Conservation (phyloP, 2,329 filamentous ascomycete species). For the Alternaria metachromatica region DNA sequence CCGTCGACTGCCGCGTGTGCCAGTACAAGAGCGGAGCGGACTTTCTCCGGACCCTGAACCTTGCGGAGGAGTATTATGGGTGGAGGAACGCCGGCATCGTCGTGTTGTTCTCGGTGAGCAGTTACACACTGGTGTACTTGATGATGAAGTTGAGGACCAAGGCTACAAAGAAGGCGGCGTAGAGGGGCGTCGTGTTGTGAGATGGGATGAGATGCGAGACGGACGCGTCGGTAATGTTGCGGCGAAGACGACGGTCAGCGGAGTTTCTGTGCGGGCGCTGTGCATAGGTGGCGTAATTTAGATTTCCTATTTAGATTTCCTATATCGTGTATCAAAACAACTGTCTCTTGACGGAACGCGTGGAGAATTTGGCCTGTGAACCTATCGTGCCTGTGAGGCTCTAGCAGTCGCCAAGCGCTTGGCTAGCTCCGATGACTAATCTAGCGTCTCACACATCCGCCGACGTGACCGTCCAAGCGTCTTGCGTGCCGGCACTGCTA, state of each 20-base stretch:
- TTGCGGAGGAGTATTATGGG: constrained; percentile 67
- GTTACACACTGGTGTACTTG: constrained; percentile 58
- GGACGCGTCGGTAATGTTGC: background rate
- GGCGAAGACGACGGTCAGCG: background rate
- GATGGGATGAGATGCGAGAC: background rate
- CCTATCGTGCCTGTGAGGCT: background rate
- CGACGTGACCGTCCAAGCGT: background rate
- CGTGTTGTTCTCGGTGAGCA: constrained; percentile 61
- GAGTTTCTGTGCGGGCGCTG: background rate
- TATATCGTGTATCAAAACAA: background rate
- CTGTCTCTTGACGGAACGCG: background rate
- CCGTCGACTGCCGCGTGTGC: constrained; percentile 64
- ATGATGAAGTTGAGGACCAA: constrained; percentile 53
- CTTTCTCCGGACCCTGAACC: constrained; percentile 65
- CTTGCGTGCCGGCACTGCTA: background rate
- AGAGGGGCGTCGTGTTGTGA: background rate
- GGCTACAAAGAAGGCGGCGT: constrained; percentile 14
- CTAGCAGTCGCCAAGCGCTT: background rate
- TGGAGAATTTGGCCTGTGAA: background rate
- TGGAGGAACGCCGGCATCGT: constrained; percentile 71
- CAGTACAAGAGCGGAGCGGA: constrained; percentile 64
- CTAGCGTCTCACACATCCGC: background rate
- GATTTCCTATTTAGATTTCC: background rate
- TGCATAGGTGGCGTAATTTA: background rate
- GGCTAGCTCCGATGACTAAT: background rate